Evolutionary conservation across 176 grass and related monocot genomes (phyloP).

Genomic region (Carex pumila): DNA sequence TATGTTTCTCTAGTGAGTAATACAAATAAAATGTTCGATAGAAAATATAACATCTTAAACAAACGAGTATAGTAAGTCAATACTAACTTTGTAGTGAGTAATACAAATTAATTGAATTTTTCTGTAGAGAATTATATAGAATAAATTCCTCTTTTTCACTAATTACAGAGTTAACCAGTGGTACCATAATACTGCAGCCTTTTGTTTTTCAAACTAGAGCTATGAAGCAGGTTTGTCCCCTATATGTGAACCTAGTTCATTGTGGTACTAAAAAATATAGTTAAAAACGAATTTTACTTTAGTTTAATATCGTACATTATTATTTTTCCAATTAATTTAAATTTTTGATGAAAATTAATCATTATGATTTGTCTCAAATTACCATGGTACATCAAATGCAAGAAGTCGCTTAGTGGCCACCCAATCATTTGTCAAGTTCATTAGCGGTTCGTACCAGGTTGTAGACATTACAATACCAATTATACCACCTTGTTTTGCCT

Average conservation of each 20-base stretch:
- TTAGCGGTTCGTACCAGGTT: conserved; percentile 45
- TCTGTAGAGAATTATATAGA: neutral
- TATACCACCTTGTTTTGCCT: conserved; percentile 51
- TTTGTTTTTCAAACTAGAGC: neutral
- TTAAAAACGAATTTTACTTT: neutral
- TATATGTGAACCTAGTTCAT: neutral
- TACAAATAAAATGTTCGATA: neutral
- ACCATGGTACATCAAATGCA: conserved; percentile 49
- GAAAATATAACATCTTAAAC: neutral
- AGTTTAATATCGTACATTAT: neutral
- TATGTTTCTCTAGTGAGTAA: too few species aligned
- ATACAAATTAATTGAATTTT: neutral
- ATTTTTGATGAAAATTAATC: neutral
- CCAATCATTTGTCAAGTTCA: conserved; percentile 28
- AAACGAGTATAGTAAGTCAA: neutral
- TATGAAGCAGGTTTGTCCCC: neutral
- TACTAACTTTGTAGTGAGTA: neutral
- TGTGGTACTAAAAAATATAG: neutral
- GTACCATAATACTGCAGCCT: neutral
- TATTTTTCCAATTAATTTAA: neutral
- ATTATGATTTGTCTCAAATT: neutral
- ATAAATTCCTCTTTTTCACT: neutral
- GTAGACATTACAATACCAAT: conserved; percentile 59
- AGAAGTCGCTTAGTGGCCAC: conserved; percentile 37
- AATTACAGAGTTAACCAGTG: neutral